A percentile compares a stretch with the other conserved stretches of the same genome.
Conservation (phyloP, 257 asterid genomes). For the Voacanga thouarsii region DNA sequence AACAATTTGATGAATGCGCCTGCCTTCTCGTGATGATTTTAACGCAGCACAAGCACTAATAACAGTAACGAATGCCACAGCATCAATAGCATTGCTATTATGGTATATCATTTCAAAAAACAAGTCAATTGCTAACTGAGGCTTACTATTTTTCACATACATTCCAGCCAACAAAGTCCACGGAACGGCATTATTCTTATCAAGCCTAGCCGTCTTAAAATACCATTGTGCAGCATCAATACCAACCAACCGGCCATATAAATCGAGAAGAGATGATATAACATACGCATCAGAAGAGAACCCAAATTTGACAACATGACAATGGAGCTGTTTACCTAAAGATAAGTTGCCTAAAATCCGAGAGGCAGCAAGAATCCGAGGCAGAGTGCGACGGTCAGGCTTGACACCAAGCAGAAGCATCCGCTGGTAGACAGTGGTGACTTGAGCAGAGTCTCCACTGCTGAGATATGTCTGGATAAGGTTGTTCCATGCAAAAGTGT, state of each 20-base stretch:
- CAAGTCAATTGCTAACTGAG: constrained; percentile 29
- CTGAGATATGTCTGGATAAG: constrained; percentile 26
- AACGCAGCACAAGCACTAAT: constrained; percentile 30
- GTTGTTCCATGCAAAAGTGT: constrained; percentile 31
- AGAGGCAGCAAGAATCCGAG: constrained; percentile 28
- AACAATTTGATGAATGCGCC: constrained; percentile 19
- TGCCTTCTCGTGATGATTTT: constrained; percentile 28
- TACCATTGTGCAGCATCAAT: constrained; percentile 25
- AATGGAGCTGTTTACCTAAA: constrained; percentile 31
- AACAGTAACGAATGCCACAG: constrained; percentile 25
- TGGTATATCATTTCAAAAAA: constrained; percentile 19
- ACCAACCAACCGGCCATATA: constrained; percentile 28
- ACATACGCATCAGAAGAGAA: constrained; percentile 24
- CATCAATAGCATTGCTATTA: constrained; percentile 10
- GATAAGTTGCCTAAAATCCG: constrained; percentile 19
- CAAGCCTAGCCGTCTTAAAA: constrained; percentile 2
- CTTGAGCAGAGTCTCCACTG: constrained; percentile 14
- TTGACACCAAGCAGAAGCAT: constrained; percentile 27
- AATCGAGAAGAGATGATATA: constrained; percentile 19
- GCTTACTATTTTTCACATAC: constrained; percentile 22
- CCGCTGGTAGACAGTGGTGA: constrained; percentile 12
- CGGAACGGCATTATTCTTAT: constrained; percentile 15
- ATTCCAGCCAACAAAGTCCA: constrained; percentile 35
- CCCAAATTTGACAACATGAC: constrained; percentile 25
- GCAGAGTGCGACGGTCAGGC: constrained; percentile 31